Percentiles rank a stretch among this genome's conserved stretches.
phyloP scores from a whole-genome alignment of 1,139 yeast species.

The Hanseniaspora uvarum region DNA sequence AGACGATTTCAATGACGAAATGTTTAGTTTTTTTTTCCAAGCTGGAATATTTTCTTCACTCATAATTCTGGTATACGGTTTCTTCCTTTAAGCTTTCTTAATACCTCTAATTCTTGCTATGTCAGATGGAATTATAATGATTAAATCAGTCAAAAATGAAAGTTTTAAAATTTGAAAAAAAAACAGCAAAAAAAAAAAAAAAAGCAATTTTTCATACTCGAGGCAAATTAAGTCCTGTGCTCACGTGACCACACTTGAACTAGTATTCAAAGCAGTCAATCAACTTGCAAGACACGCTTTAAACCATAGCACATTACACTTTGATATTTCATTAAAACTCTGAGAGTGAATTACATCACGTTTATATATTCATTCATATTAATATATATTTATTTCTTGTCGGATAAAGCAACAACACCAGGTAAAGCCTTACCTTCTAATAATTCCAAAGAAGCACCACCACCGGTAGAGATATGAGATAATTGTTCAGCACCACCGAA shows the following conservation, averaged over 20 bases:
- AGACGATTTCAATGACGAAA: slow-evolving; percentile 13
- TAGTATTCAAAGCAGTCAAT: too few species aligned
- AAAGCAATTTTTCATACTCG: not conserved
- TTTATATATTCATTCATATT: not conserved
- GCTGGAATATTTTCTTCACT: slow-evolving; percentile 51
- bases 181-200: not conserved
- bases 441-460: slow-evolving; percentile 97
- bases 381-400: slow-evolving; percentile 36
- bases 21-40: slow-evolving; percentile 54
- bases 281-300: too few species aligned
- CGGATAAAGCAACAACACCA: slow-evolving; percentile 85
- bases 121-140: too few species aligned
- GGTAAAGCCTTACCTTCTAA: slow-evolving; percentile 96
- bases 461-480: slow-evolving; percentile 97
- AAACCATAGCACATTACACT: too few species aligned
- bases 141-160: too few species aligned
- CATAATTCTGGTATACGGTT: not conserved
- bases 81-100: too few species aligned
- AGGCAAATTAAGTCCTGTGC: too few species aligned
- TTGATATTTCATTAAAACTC: not conserved
- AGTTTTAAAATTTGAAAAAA: not conserved
- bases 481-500: slow-evolving; percentile 88
- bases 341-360: not conserved
- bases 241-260: too few species aligned
- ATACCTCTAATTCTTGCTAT: too few species aligned